phyloP scores from a whole-genome alignment of 768 basidiomycete genomes.

The Termitomyces sp. region DNA sequence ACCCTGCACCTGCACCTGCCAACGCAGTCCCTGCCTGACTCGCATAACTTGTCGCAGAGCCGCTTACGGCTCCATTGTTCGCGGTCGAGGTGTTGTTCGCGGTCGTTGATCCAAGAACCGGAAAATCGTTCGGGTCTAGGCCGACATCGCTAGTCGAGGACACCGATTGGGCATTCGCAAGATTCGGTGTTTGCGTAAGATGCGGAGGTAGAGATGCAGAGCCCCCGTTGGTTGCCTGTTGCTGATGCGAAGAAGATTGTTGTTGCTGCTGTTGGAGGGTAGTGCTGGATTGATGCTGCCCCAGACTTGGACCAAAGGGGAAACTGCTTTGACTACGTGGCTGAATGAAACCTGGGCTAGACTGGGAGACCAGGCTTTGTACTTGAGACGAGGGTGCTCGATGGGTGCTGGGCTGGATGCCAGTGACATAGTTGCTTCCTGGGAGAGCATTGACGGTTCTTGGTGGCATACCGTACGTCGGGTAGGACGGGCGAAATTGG shows the following conservation, averaged over 20 bases:
- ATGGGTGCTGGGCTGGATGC: conserved; percentile 56
- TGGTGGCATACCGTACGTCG: conserved; percentile 55
- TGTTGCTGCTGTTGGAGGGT: conserved; percentile 35
- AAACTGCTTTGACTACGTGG: conserved; percentile 59
- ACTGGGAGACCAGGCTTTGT: conserved; percentile 51
- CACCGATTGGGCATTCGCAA: conserved; percentile 49
- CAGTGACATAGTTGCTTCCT: conserved; percentile 45
- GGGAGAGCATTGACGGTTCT: conserved; percentile 48
- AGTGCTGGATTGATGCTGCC: conserved; percentile 41
- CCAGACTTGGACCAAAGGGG: conserved; percentile 56
- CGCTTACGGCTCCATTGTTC: conserved; percentile 28
- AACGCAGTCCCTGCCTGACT: conserved; percentile 70
- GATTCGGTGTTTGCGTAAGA: conserved; percentile 45
- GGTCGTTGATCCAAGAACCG: conserved; percentile 70
- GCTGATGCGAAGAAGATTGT: conserved; percentile 40
- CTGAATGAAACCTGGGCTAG: conserved; percentile 58
- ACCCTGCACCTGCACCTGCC: conserved; percentile 33
- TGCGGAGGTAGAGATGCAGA: conserved; percentile 50
- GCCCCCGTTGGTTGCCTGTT: conserved; percentile 49
- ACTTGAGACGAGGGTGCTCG: conserved; percentile 50
- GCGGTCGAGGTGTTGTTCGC: conserved; percentile 34
- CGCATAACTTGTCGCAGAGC: conserved; percentile 67
- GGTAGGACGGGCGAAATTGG: conserved; percentile 57
- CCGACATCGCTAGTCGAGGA: conserved; percentile 71
- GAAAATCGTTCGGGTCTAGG: conserved; percentile 83